Evolutionary conservation across 345 rosid genomes (phyloP).

Genomic region (Acer saccharum): DNA sequence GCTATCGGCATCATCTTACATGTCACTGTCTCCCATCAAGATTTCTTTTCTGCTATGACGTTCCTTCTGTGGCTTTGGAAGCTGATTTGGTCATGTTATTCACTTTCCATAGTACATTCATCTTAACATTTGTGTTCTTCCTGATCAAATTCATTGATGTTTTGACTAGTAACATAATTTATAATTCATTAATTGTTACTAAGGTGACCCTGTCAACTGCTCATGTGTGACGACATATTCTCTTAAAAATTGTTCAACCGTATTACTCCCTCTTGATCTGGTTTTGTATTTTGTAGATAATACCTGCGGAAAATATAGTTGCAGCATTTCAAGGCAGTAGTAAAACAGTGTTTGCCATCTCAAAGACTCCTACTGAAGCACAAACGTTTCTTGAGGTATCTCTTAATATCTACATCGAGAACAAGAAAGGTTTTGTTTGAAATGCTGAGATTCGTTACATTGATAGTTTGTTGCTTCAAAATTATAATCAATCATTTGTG

Average conservation of each 20-base stretch:
- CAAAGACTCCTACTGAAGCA: conserved; percentile 64
- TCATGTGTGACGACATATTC: background rate
- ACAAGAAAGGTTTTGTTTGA: background rate
- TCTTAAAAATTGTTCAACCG: background rate
- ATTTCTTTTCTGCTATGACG: too few relatives aligned
- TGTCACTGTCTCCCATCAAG: background rate
- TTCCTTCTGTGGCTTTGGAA: background rate
- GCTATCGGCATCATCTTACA: background rate
- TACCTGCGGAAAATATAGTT: conserved; percentile 87
- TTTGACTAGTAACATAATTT: background rate
- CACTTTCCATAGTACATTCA: background rate
- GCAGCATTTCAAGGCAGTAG: conserved; percentile 79
- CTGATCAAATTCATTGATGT: background rate
- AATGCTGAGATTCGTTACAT: background rate
- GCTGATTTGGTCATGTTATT: too few relatives aligned
- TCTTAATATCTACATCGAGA: conserved; percentile 3
- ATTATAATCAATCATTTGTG: background rate
- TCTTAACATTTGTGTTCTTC: background rate
- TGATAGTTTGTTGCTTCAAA: background rate
- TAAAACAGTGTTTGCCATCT: conserved; percentile 72
- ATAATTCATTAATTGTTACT: background rate
- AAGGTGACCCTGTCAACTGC: background rate
- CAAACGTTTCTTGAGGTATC: conserved; percentile 72
- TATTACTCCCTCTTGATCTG: background rate
- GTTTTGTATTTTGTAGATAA: conserved; percentile 47